A percentile compares a stretch with the other conserved stretches of the same genome.
These are phyloP conservation scores for Plasmodium berghei DNA, from an alignment of 169 alveolate species.

Conservation along the genomic window DNA sequence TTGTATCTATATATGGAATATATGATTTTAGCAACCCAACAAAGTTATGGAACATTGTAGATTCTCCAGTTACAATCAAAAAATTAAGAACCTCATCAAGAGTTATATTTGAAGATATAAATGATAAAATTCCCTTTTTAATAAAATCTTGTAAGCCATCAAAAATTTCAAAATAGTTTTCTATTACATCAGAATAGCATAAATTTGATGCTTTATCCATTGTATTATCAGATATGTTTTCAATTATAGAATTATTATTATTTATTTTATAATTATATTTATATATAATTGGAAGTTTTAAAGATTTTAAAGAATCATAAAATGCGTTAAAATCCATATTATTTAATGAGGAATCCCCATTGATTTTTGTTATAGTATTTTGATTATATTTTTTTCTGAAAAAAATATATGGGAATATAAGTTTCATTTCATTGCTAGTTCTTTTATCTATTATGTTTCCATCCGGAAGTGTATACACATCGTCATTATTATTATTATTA, in stretches of 20 bases:
- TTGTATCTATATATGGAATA: slow-evolving; percentile 79
- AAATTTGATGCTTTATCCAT: slow-evolving; percentile 32
- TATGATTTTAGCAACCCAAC: slow-evolving; percentile 78
- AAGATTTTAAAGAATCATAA: slow-evolving; percentile 45
- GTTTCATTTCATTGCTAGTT: slow-evolving; percentile 74
- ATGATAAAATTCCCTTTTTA: slow-evolving; percentile 72
- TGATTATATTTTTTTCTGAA: slow-evolving; percentile 73
- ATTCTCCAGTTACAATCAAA: slow-evolving; percentile 83
- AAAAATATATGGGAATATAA: slow-evolving; percentile 70
- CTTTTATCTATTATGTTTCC: slow-evolving; percentile 78
- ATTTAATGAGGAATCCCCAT: slow-evolving; percentile 19
- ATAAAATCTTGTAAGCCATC: slow-evolving; percentile 69
- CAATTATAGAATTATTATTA: slow-evolving; percentile 27
- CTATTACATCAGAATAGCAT: slow-evolving; percentile 52
- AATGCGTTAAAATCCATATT: slow-evolving; percentile 44
- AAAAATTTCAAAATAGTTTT: slow-evolving; percentile 53
- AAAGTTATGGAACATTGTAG: slow-evolving; percentile 78
- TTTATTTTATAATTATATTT: slow-evolving; percentile 61
- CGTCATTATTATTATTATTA: slow-evolving; percentile 25
- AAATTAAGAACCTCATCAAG: slow-evolving; percentile 70
- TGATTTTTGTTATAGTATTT: slow-evolving; percentile 38
- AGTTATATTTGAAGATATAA: slow-evolving; percentile 50
- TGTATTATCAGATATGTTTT: slow-evolving; percentile 43
- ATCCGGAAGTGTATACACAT: slow-evolving; percentile 80
- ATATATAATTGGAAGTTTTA: slow-evolving; percentile 59